Evolutionary conservation across 768 basidiomycete genomes (phyloP).

Genomic region (Leccinum incarnatum): DNA sequence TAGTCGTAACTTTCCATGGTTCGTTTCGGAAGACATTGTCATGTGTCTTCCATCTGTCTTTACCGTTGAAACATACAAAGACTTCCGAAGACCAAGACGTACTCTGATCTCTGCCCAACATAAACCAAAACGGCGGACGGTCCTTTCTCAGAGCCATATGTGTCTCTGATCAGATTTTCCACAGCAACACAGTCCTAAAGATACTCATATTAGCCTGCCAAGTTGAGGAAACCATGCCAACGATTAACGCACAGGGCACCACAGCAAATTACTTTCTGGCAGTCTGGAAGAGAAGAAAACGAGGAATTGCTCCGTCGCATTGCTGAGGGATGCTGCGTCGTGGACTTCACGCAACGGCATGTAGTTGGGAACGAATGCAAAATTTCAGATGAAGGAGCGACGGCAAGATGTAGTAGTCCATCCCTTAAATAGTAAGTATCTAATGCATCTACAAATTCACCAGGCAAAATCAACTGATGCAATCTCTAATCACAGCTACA

Average conservation of each 20-base stretch:
- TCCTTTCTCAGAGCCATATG: slow-evolving; percentile 43
- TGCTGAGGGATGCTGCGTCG: slow-evolving; percentile 36
- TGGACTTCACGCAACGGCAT: slow-evolving; percentile 49
- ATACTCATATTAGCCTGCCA: slow-evolving; percentile 9
- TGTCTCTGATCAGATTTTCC: slow-evolving; percentile 50
- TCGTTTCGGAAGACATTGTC: slow-evolving; percentile 56
- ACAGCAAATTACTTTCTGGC: slow-evolving; percentile 46
- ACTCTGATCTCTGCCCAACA: slow-evolving; percentile 66
- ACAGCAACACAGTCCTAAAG: slow-evolving; percentile 66
- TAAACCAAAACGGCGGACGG: slow-evolving; percentile 63
- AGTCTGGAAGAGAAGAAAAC: slow-evolving; percentile 73
- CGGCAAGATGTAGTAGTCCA: not conserved
- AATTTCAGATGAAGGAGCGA: not conserved
- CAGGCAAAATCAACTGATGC: not conserved
- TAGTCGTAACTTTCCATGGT: slow-evolving; percentile 56
- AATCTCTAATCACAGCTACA: slow-evolving; percentile 12
- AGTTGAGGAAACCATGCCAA: not conserved
- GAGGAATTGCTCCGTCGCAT: slow-evolving; percentile 49
- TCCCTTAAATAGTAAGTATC: slow-evolving; percentile 5
- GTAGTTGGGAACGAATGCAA: slow-evolving; percentile 19
- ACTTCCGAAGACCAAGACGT: slow-evolving; percentile 26
- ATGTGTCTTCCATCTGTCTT: slow-evolving; percentile 61
- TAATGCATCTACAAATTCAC: not conserved
- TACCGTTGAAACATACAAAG: not conserved
- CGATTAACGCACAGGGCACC: slow-evolving; percentile 61